Conservation (phyloP, 306 rosid species). For the Arachis stenosperma region DNA sequence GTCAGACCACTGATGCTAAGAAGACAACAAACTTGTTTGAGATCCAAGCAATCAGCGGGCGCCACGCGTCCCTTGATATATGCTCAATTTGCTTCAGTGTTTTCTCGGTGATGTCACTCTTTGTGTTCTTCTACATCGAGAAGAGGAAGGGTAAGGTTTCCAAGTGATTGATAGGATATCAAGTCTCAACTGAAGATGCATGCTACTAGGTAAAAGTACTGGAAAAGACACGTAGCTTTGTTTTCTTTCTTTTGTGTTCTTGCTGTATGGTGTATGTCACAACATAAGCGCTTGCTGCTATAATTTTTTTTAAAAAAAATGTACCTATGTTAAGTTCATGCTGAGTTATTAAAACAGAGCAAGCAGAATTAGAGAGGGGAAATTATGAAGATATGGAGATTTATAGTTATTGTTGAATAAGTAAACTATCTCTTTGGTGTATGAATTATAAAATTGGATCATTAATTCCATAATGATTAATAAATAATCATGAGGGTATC, state of each 20-base stretch:
- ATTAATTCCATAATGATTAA: conserved; percentile 13
- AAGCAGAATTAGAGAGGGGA: not conserved
- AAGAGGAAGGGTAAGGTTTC: conserved; percentile 60
- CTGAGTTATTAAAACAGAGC: not conserved
- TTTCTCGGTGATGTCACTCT: conserved; percentile 72
- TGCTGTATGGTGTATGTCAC: not conserved
- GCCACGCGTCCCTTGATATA: conserved; percentile 77
- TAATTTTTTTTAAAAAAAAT: not conserved
- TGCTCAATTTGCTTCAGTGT: conserved; percentile 75
- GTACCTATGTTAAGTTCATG: not conserved
- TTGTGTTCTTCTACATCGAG: conserved; percentile 64
- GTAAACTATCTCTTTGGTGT: not conserved
- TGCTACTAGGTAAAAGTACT: not conserved
- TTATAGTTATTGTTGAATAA: not conserved
- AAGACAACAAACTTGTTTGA: conserved; percentile 61
- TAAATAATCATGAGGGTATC: conserved; percentile 12
- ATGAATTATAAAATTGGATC: not conserved
- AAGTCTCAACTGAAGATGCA: too few relatives aligned
- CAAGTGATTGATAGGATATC: conserved; percentile 20
- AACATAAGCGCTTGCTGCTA: not conserved
- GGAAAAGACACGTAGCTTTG: not conserved
- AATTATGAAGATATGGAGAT: not conserved
- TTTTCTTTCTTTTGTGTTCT: not conserved
- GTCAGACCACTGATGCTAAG: conserved; percentile 56
- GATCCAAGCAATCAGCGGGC: conserved; percentile 68